Base-by-base conservation (phyloP, 2,329 filamentous ascomycete genomes). In the Ascochyta pisi region DNA sequence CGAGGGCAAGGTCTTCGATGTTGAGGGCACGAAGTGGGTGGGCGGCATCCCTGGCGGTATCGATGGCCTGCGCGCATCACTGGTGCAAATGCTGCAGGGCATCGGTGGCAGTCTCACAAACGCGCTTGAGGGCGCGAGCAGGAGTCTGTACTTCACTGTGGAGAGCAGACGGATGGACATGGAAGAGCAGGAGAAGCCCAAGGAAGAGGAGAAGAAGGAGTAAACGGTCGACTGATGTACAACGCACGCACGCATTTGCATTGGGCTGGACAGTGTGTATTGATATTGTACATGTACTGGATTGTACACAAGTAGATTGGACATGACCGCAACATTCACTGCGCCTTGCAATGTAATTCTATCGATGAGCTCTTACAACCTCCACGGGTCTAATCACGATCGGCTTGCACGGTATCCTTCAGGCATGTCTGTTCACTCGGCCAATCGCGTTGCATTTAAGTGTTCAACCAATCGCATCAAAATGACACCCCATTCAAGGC, bases 141-240 rank as follows among this genome's bases (percentile, higher is more conserved):
- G 89, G 82, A 93, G 85, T 72, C 73, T 99, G 66, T 98, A 94
- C 83, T 83, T 96, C 60, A 91, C 94, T 12, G 80, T 99, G 68
- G 94, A 98, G 81, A 86, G 90, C 44, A 83, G 94, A 74, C 87
- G 88, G 77, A 86, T 82, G 44, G 89, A 94, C 78, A 76, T 99
- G 74, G 92, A 97, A 70, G 90, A 93, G 65, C 88, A 91, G 64
- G 73, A 74, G 58, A 79, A 80, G 60, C 67, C 61, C 31, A 48
- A 54, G 45, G 61, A 67, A 27, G 57, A 63, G 26, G 58, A 69
- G 39, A 61, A 66, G 50, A 62, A 58, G 51, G 58, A 62, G 34
- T 44, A 41, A 5, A 16, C 43, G 34, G 24, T 44, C 9, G 1
- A 26, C 1, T 16, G n/a, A 26, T 58, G 54, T 57, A 64, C 26